These are phyloP conservation scores for Umbelopsis vinacea DNA, from an alignment of 192 early-diverging fungal genomes.

Conservation along the genomic window DNA sequence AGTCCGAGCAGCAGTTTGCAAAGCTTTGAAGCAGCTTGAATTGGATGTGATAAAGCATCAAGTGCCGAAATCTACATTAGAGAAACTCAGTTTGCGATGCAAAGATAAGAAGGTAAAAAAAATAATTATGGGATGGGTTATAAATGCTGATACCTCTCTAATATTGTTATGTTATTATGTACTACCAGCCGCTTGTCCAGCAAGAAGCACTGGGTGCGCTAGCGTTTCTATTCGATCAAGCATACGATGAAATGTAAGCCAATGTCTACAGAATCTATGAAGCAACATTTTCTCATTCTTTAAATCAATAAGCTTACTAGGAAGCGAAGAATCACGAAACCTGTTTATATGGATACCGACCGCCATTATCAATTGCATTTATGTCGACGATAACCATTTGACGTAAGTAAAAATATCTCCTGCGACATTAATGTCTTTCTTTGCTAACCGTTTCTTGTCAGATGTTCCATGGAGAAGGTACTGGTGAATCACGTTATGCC, in stretches of 20 bases:
- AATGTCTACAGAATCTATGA: not conserved
- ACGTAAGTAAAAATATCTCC: constrained; percentile 51
- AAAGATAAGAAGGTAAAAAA: constrained; percentile 80
- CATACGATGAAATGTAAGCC: constrained; percentile 72
- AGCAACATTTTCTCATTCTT: not conserved
- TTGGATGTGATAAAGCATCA: constrained; percentile 57
- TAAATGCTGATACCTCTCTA: not conserved
- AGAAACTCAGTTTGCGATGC: constrained; percentile 77
- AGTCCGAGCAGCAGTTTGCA: constrained; percentile 78
- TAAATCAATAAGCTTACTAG: constrained; percentile 3
- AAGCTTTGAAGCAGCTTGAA: constrained; percentile 71
- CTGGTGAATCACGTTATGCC: constrained; percentile 68
- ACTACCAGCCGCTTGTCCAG: constrained; percentile 53
- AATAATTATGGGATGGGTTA: not conserved
- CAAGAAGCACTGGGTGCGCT: constrained; percentile 78
- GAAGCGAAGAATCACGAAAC: not conserved
- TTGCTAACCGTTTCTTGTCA: constrained; percentile 22
- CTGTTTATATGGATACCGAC: constrained; percentile 81
- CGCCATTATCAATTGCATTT: constrained; percentile 80
- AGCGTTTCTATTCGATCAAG: constrained; percentile 72
- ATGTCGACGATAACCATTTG: constrained; percentile 82
- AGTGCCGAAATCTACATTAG: constrained; percentile 59
- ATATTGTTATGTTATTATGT: not conserved
- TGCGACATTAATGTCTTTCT: not conserved
- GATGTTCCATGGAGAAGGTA: constrained; percentile 63